Base-by-base conservation (phyloP, 2,329 filamentous ascomycete genomes). In the Cephalotrichum gorgonifer region DNA sequence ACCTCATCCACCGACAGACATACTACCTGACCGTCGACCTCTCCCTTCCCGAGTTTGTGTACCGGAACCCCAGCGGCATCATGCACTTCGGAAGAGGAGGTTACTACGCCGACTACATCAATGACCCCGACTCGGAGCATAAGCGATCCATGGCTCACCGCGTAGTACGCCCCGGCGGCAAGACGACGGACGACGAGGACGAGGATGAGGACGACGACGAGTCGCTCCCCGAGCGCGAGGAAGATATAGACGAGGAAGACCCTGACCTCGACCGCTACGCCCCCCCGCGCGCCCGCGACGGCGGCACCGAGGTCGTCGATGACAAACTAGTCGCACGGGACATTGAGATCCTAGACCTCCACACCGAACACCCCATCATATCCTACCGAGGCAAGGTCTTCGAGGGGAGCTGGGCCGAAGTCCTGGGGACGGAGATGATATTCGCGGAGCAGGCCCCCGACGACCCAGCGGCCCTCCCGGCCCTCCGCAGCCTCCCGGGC, bases 331-430 rank as follows among this genome's bases (percentile, higher is more conserved):
- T 52, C 5, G 44, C 53, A 6, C 60, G 67, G 27, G 66, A 76
- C 35, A 77, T 95, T 6, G 88, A 95, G 60, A 83, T 96, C 46
- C 72, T 93, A n/a, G 88, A 88, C 26, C 73, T 96, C 3, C 85
- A 95, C 63, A 83, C 83, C 1, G 59, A 68, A 2, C 84, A 86
- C 44, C 91, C 91, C 0, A 70, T 95, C 26, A 75, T 95, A 51
- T 85, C 85, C 22, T 94, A 94, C 65, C 77, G 84, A 51, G 86
- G 85, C 27, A 79, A 83, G 53, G 70, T 94, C 22, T 93, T 90
- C 61, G 81, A 80, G 54, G 91, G 88, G 54, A 70, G 79, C 43
- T 97, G 91, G 91, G 78, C 80, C 11, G 81, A 86, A 53, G 85
- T 88, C 52, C 78, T 95, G 41, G 91, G 91, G 31, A 95, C 89